Evolutionary conservation across 345 rosid genomes (phyloP), one percentile per base, ranked within the genome.

Genomic region (Brassica cretica): DNA sequence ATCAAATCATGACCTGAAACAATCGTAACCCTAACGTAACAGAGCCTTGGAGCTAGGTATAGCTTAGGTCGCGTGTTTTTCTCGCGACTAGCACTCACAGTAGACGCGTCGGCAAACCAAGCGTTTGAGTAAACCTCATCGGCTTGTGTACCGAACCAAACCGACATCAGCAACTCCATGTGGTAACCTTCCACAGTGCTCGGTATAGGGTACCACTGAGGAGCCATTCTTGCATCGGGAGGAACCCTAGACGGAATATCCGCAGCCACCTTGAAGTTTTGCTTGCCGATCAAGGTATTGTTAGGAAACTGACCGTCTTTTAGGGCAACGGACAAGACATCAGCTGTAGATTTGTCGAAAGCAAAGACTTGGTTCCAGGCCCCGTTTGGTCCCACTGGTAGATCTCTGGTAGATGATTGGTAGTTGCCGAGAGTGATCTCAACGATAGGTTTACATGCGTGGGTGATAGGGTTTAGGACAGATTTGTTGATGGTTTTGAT

Each of bases 101-200:
- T 16, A 73, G 1, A 78, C 2, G 77, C 64, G 12, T 78, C 77
- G 0, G 82, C 68, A 59, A 78, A 78, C 82, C 78, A 78, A 27
- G 78, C 77, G 1, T 44, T 2, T 60, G 74, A 24, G 55, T 73
- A 78, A 6, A 73, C 69, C 51, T 61, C 78, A 14, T 78, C 82
- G 11, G 53, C 65, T 68, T 78, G 82, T 60, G 77, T 73, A 68
- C 77, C 78, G 14, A 67, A 78, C 82, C 82, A 78, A 73, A 73
- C 7, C 44, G 82, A 78, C 70, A 78, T 66, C 29, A 67, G 59
- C 16, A 78, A 12, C 0, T 16, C 46, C 64, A 73, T 67, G 14
- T 33, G 44, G 68, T 30, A 32, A 32, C 63, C 77, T 66, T 78
- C 58, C 1, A 14, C 6, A 14, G 74, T 69, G 56, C 56, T 49